Evolutionary conservation across 176 grass and related monocot species (phyloP), one percentile per base, ranked within the genome.

Genomic region (Oryza glaberrima): DNA sequence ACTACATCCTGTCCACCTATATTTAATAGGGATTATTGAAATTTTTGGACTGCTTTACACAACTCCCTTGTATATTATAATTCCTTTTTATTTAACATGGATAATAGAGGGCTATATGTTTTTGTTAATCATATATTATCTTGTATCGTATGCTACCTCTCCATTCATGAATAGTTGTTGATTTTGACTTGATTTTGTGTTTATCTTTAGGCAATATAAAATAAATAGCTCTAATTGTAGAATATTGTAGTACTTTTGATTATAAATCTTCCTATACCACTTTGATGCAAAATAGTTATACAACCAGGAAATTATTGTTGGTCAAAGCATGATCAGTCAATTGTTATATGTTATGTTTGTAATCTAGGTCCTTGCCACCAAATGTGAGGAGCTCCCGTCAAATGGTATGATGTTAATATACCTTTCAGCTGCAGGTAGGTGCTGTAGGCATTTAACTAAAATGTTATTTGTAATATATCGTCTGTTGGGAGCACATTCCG

Each of bases 321-420:
- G 52, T 56, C 16, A 56, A 56, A 56, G 52, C 52, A 56, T 56
- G 52, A 56, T 56, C 52, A 56, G 12, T 56, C 52, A 56, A 56
- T 56, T 56, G 17, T 56, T 56, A 56, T 56, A 6, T 41, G 40
- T 41, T 41, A 41, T 41, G 16, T 56, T 56, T 56, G 52, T 56
- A 56, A 78, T 87, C 28, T 72, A 98, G 95, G 93, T 98, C 69
- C 90, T 98, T 72, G 87, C 95, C 16, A 95, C 95, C 70, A 95
- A 92, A 90, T 98, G 95, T 34, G 93, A 95, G 76, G 95, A 98
- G 77, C 95, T 98, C 15, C 95, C 91, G 20, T 77, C 25, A 17
- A 94, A 98, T 54, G 89, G 93, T 77, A 88, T 98, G 52, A 74
- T 95, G 77, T 85, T 98, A 81, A 82, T 98, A 88, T 98, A 98